phyloP scores from a whole-genome alignment of 768 basidiomycete genomes.

The Tulasnella sp. region DNA sequence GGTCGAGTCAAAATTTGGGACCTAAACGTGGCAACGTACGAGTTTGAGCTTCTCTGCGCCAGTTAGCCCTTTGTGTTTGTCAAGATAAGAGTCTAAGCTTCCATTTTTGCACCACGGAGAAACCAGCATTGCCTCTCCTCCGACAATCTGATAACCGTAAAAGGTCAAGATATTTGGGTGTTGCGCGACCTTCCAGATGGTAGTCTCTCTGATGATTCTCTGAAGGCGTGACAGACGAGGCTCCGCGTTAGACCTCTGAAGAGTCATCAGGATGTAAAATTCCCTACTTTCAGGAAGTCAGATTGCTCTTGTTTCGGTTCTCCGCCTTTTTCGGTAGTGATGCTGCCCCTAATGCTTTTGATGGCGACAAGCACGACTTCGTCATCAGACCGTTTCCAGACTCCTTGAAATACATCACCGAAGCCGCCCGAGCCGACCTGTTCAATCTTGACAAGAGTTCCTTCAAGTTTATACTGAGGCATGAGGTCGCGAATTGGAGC shows the following conservation, averaged over 20 bases:
- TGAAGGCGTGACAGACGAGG: not conserved
- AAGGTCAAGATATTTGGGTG: not conserved
- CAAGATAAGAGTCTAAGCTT: not conserved
- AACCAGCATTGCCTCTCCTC: not conserved
- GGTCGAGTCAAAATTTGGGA: not conserved
- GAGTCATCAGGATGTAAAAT: not conserved
- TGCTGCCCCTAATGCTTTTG: not conserved
- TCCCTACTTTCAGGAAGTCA: not conserved
- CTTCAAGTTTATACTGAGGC: not conserved
- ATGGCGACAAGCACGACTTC: not conserved
- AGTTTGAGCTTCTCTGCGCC: not conserved
- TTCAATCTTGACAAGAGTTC: not conserved
- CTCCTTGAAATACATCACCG: not conserved
- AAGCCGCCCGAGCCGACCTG: not conserved
- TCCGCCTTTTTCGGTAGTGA: not conserved
- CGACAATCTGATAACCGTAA: not conserved
- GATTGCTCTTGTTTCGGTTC: not conserved
- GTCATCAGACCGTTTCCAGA: not conserved
- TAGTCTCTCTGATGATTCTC: not conserved
- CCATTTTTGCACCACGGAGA: slow-evolving; percentile 16
- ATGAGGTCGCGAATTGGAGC: not conserved
- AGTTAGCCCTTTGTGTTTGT: not conserved
- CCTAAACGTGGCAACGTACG: not conserved
- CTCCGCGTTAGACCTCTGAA: not conserved
- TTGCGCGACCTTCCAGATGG: not conserved